A percentile compares a stretch with the other conserved stretches of the same genome.
Conservation (phyloP, 2,329 filamentous ascomycete genomes). For the Scytalidium lignicola region DNA sequence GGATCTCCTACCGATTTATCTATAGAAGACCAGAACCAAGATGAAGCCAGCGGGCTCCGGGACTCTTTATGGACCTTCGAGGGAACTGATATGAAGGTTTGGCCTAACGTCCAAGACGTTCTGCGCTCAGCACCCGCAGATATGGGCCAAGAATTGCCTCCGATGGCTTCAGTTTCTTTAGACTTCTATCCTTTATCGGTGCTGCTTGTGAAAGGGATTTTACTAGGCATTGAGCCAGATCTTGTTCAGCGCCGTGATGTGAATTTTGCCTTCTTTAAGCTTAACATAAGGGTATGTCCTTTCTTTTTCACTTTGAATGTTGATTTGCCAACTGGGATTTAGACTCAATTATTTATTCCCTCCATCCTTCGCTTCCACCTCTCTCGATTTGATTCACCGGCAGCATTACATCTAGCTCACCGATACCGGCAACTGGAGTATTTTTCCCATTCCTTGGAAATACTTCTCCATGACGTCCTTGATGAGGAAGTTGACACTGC, state of each 20-base stretch:
- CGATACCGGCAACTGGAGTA: constrained; percentile 86
- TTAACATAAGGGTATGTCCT: constrained; percentile 71
- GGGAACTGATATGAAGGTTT: constrained; percentile 77
- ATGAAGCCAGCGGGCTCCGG: constrained; percentile 43
- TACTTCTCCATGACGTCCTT: constrained; percentile 86
- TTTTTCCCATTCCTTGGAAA: constrained; percentile 87
- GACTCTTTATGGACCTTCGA: constrained; percentile 96
- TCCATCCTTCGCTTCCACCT: constrained; percentile 80
- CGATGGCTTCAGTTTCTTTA: constrained; percentile 71
- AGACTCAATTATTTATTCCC: constrained; percentile 92
- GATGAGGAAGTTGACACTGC: constrained; percentile 86
- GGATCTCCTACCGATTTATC: constrained; percentile 1
- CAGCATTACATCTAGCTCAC: constrained; percentile 75
- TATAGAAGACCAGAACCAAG: constrained; percentile 11
- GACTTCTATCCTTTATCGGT: constrained; percentile 95
- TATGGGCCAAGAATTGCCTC: constrained; percentile 63
- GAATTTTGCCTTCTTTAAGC: constrained; percentile 84
- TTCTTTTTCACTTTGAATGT: background rate
- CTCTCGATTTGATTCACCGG: constrained; percentile 67
- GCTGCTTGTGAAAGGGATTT: constrained; percentile 80
- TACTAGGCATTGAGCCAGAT: constrained; percentile 87
- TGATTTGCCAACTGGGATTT: constrained; percentile 12
- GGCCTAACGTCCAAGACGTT: constrained; percentile 84
- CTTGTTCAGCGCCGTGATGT: constrained; percentile 89
- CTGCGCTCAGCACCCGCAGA: constrained; percentile 65